Evolutionary conservation across 495 filamentous ascomycete genomes (phyloP), one percentile per base, ranked within the genome.

Genomic region (Podospora australis): DNA sequence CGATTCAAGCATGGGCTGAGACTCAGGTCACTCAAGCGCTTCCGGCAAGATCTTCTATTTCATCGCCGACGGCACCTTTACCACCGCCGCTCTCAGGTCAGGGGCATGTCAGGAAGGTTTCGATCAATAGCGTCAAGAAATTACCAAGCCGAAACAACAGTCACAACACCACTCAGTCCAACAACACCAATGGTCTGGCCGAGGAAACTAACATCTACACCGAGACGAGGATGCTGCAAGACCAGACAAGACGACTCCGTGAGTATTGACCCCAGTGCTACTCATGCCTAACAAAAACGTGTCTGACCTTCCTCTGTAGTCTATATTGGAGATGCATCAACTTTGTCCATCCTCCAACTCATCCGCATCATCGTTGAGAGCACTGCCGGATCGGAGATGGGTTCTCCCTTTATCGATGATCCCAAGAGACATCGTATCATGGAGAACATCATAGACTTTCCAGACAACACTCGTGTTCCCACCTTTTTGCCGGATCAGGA

Each of bases 291-390:
- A 7, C 24, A 23, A 41, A 23, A 13, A 23, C 19, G n/a, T 39
- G 16, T 44, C 53, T 50, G 22, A 46, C 39, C 13, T 4, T 25
- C 25, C 20, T 8, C 22, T 44, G 16, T 20, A 79, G 72, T 80
- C 40, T 89, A 88, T 53, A 75, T 89, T 49, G 85, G 84, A 22
- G 83, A 89, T 55, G 82, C 84, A 0, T 83, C 83, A 1, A 83
- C 80, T 35, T 66, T 88, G 40, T 84, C 84, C 2, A 86, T 84
- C 54, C 58, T 89, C 35, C 82, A 87, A 53, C 72, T 84, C 48
- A 77, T 88, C 32, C 81, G 84, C 25, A 81, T 85, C 55, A 83
- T 88, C 48, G 82, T 89, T 10, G 79, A 79, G 29, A 81, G 73
- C 38, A 78, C 78, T 11, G 78, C 79, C 19, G 83, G 84, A 4